Percentiles rank a stretch among this genome's conserved stretches.
These are phyloP conservation scores for Colletotrichum tamarilloi DNA, from an alignment of 2,329 filamentous ascomycete species.

Conservation along the genomic window DNA sequence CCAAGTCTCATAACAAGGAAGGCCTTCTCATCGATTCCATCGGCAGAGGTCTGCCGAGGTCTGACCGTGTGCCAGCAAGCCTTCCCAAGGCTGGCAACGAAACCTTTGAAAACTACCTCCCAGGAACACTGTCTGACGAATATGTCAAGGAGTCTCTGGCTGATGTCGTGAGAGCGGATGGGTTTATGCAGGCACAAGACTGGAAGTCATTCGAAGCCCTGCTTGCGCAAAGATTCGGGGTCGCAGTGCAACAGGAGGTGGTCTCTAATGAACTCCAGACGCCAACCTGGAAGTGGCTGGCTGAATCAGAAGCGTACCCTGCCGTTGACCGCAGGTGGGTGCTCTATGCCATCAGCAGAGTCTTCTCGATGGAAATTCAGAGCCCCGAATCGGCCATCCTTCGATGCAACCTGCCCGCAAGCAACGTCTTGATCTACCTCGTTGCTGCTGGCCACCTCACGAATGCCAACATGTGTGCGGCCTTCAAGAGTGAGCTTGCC, in stretches of 20 bases:
- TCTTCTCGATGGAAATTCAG: conserved; percentile 63
- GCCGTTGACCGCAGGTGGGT: conserved; percentile 74
- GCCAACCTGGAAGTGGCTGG: conserved; percentile 64
- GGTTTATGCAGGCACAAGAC: conserved; percentile 57
- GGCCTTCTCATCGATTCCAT: conserved; percentile 80
- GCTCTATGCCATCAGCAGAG: conserved; percentile 70
- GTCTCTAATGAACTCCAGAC: conserved; percentile 36
- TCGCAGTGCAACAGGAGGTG: conserved; percentile 35
- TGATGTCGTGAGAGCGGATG: conserved; percentile 60
- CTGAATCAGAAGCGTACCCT: conserved; percentile 55
- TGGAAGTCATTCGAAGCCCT: conserved; percentile 61
- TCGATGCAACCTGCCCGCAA: conserved; percentile 58
- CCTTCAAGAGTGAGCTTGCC: conserved; percentile 62
- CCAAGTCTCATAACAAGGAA: conserved; percentile 65
- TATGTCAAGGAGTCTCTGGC: conserved; percentile 59
- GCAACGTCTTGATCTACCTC: conserved; percentile 68
- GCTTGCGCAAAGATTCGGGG: conserved; percentile 58
- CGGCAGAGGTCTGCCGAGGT: conserved; percentile 64
- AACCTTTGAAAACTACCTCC: conserved; percentile 48
- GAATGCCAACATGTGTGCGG: conserved; percentile 67
- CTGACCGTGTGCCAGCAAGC: conserved; percentile 21
- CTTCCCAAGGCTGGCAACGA: conserved; percentile 27
- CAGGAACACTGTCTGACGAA: conserved; percentile 61
- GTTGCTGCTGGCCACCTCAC: conserved; percentile 71
- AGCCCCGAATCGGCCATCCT: conserved; percentile 46